Evolutionary conservation across 805 yeast species (phyloP), one percentile per base, ranked within the genome.

Genomic region (Ogataea degrootiae): DNA sequence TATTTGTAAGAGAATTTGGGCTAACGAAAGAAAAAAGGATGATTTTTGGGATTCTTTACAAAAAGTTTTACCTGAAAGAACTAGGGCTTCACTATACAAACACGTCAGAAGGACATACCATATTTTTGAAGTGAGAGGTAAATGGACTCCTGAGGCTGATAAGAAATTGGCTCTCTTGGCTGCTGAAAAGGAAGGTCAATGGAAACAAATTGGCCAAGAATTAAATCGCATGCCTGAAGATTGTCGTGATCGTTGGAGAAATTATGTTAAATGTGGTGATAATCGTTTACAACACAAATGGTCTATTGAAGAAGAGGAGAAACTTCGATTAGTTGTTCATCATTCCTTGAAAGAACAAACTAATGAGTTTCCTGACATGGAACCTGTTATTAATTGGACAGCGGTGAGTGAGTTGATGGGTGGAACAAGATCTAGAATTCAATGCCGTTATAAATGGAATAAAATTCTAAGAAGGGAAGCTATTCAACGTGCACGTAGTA

Each of bases 211-310:
- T 50, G 97, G 97, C 7, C 76, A 76, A 45, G 70, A 72, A 7
- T 73, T 92, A 79, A 88, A 87, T 14, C 74, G 98, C 59, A 92
- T 92, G 98, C 97, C 98, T 0, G 98, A 92, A 61, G 98, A 92
- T 68, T 91, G 97, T 66, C 77, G 98, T 57, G 98, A 92, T 65
- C 75, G 98, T 57, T 92, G 96, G 96, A 76, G 98, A 66, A 92
- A 92, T 63, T 92, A 91, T 62, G 86, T 91, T 52, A 91, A 91
- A 65, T 92, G 97, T 70, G 97, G 97, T 22, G 73, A 73, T 16
- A 79, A 79, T 46, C 74, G 97, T 53, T 80, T 82, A 8, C 76
- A 79, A 43, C 86, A 87, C 63, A 87, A 85, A 62, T 91, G 98
- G 98, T 61, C 65, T 1, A 80, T 77, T 34, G 96, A 88, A 59